These are phyloP conservation scores for Multifurca ochricompacta DNA, from an alignment of 768 basidiomycete species.

Conservation along the genomic window DNA sequence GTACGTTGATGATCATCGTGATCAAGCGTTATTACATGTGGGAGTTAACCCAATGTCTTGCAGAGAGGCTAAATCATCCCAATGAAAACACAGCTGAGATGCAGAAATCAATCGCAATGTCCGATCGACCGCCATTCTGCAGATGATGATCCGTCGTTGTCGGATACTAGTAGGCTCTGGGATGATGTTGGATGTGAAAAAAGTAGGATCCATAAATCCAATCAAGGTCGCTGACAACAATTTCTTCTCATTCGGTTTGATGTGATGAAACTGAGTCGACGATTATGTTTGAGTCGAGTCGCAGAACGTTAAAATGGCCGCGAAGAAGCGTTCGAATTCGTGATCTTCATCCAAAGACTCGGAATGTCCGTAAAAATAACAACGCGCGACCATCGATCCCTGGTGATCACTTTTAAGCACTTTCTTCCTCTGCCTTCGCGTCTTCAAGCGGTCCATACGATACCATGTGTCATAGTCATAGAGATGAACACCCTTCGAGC, in stretches of 20 bases:
- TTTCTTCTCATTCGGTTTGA: constrained; percentile 3
- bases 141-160: constrained; percentile 5
- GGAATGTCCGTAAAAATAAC: constrained; percentile 2
- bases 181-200: constrained; percentile 1
- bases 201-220: not conserved
- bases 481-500: not conserved
- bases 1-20: too few relatives aligned
- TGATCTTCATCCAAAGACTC: constrained; percentile 9
- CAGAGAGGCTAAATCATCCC: not conserved
- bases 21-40: too few relatives aligned
- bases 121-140: not conserved
- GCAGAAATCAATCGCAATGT: not conserved
- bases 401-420: not conserved
- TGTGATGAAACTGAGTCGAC: not conserved
- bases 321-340: constrained; percentile 9
- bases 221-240: not conserved
- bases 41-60: not conserved
- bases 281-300: not conserved
- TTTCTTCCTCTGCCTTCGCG: not conserved
- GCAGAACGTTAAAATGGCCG: constrained; percentile 6
- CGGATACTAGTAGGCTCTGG: constrained; percentile 2
- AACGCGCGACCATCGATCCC: constrained; percentile 2
- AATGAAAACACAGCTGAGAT: not conserved
- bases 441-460: not conserved
- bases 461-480: not conserved